Evolutionary conservation across 1,284 basidiomycete species (phyloP).

Genomic region (Sporisorium reilianum): DNA sequence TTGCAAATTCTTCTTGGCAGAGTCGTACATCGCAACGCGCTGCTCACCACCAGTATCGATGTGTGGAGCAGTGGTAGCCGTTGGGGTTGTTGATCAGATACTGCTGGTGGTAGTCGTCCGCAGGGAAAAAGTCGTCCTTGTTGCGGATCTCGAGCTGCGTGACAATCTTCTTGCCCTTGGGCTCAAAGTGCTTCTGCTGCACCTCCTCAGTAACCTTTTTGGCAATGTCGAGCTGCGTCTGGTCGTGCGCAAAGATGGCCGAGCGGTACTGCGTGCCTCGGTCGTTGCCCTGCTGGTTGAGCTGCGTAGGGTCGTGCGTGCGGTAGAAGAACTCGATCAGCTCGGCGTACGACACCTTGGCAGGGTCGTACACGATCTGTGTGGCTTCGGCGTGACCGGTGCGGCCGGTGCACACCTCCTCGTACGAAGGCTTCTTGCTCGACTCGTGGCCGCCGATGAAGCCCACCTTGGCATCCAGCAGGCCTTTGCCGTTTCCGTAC

Average conservation of each 20-base stretch:
- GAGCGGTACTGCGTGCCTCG: conserved; percentile 81
- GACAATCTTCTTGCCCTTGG: conserved; percentile 80
- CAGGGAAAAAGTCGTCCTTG: conserved; percentile 50
- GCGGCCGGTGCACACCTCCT: conserved; percentile 77
- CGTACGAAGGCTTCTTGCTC: conserved; percentile 73
- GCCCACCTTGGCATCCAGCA: conserved; percentile 61
- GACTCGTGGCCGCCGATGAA: conserved; percentile 64
- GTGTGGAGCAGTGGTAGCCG: conserved; percentile 64
- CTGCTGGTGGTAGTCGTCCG: conserved; percentile 67
- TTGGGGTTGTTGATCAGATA: conserved; percentile 64
- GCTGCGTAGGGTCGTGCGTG: conserved; percentile 89
- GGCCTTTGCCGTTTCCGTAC: conserved; percentile 64
- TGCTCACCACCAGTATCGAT: conserved; percentile 49
- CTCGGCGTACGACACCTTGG: conserved; percentile 81
- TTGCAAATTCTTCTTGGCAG: neutral
- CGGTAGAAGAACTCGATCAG: conserved; percentile 77
- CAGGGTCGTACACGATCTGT: conserved; percentile 85
- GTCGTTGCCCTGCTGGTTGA: conserved; percentile 69
- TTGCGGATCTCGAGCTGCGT: conserved; percentile 72
- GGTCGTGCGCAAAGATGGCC: conserved; percentile 85
- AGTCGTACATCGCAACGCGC: neutral
- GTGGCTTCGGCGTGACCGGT: conserved; percentile 93
- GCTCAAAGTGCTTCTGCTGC: conserved; percentile 79
- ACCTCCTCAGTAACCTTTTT: conserved; percentile 85
- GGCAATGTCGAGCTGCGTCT: conserved; percentile 82